Conservation (phyloP, 352 stramenopile species). For the Globisporangium heterothallicum region DNA sequence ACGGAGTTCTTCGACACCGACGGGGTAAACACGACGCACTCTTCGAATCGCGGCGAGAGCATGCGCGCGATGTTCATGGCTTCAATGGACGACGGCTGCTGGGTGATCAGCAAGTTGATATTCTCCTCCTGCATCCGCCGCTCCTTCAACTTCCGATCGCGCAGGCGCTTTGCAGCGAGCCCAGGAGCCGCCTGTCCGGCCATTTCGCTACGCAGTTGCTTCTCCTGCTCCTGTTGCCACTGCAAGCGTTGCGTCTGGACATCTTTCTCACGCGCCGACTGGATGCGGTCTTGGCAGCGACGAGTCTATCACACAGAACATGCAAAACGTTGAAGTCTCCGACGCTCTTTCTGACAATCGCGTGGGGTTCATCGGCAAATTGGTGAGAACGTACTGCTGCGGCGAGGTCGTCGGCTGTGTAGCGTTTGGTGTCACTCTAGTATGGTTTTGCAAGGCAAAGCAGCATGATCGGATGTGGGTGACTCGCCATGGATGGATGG, state of each 20-base stretch:
- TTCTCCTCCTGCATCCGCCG: constrained; percentile 41
- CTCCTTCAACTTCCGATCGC: constrained; percentile 39
- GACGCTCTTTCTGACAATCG: background rate
- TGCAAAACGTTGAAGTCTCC: background rate
- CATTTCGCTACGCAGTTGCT: constrained; percentile 24
- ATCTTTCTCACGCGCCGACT: constrained; percentile 36
- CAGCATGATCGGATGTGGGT: no score
- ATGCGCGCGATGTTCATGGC: constrained; percentile 80
- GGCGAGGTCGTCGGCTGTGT: constrained; percentile 15
- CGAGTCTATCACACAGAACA: constrained; percentile 23
- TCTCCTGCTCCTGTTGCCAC: constrained; percentile 26
- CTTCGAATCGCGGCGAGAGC: constrained; percentile 66
- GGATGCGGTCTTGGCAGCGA: constrained; percentile 45
- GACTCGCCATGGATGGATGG: no score
- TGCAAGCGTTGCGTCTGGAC: constrained; percentile 16
- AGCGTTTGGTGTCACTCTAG: constrained; percentile 9
- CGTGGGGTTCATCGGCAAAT: background rate
- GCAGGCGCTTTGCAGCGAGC: constrained; percentile 39
- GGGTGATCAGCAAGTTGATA: constrained; percentile 53
- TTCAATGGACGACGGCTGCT: constrained; percentile 70
- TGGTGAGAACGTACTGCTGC: constrained; percentile 24
- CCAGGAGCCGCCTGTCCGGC: constrained; percentile 26
- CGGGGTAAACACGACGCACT: constrained; percentile 48
- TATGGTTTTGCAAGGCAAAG: background rate
- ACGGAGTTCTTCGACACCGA: constrained; percentile 43